Evolutionary conservation across 306 rosid genomes (phyloP).

Genomic region (Pachyrhizus erosus): DNA sequence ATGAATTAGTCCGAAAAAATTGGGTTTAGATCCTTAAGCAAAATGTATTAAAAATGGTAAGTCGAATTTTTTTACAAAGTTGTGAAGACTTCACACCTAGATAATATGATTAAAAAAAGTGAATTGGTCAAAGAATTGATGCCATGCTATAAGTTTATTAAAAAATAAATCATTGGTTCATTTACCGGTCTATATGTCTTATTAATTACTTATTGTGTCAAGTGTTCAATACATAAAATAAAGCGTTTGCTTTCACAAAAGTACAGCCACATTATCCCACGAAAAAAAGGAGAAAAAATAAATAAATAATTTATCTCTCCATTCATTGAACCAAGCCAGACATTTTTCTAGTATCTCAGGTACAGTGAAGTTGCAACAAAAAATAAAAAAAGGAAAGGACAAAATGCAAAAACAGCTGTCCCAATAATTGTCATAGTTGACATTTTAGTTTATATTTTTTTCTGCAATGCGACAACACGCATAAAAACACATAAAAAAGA

Average conservation of each 20-base stretch:
- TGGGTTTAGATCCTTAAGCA: background rate
- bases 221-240: background rate
- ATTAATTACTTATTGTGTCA: background rate
- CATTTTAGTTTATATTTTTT: background rate
- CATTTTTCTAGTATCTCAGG: background rate
- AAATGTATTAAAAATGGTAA: background rate
- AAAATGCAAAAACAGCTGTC: background rate
- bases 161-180: background rate
- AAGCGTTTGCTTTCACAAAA: background rate
- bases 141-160: background rate
- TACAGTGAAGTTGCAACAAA: background rate
- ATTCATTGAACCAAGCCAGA: conserved; percentile 2
- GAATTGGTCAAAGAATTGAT: background rate
- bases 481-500: background rate
- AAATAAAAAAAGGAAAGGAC: background rate
- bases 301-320: background rate
- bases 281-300: background rate
- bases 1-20: background rate
- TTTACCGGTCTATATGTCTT: background rate
- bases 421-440: background rate
- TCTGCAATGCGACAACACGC: background rate
- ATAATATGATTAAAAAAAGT: too few species aligned
- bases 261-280: background rate
- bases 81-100: too few species aligned
- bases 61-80: too few species aligned